Evolutionary conservation across 2,329 filamentous ascomycete species (phyloP).

Genomic region (Trichoderma gracile): DNA sequence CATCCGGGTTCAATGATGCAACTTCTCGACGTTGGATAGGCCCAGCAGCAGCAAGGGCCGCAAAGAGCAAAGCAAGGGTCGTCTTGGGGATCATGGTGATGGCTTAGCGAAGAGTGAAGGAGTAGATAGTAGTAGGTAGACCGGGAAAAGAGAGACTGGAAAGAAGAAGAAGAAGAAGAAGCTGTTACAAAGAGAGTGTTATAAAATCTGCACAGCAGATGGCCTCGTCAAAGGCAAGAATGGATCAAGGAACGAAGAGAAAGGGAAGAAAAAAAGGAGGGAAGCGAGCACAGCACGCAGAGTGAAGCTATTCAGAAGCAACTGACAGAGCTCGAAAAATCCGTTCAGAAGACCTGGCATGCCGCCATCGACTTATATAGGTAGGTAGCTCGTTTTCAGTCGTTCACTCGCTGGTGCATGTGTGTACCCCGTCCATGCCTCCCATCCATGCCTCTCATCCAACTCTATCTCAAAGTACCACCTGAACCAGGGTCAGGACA

Average conservation of each 20-base stretch:
- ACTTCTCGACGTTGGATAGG: constrained; percentile 33
- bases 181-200: constrained; percentile 20
- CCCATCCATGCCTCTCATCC: too few species aligned
- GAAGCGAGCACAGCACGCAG: constrained; percentile 25
- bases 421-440: too few species aligned
- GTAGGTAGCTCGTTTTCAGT: too few species aligned
- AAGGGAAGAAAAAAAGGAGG: constrained; percentile 15
- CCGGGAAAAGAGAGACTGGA: not conserved
- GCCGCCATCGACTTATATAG: not conserved
- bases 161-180: not conserved
- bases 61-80: constrained; percentile 10
- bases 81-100: constrained; percentile 20
- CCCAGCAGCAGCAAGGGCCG: constrained; percentile 23
- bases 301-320: constrained; percentile 26
- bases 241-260: constrained; percentile 21
- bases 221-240: constrained; percentile 28
- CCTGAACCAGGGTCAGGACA: too few species aligned
- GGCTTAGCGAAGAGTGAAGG: not conserved
- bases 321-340: constrained; percentile 2
- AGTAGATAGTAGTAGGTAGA: not conserved
- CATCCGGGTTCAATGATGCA: constrained; percentile 44
- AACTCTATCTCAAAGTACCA: too few species aligned
- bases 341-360: not conserved
- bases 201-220: constrained; percentile 29
- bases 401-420: too few species aligned